Percentiles rank a stretch among this genome's conserved stretches.
Conservation (phyloP, 352 stramenopile species). For the Pythium angustatum region DNA sequence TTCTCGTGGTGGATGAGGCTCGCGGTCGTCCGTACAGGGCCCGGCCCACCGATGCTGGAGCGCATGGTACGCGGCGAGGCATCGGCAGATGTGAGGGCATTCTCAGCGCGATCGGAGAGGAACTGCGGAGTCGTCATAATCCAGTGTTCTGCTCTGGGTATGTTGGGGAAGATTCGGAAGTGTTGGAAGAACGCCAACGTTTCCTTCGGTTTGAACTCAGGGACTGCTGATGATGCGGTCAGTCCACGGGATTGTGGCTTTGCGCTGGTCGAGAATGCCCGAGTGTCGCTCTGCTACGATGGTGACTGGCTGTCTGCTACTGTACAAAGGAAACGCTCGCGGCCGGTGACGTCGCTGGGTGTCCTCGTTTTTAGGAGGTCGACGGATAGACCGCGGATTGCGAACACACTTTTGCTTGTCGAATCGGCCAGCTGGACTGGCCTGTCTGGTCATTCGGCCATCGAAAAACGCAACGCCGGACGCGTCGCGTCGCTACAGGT, state of each 20-base stretch:
- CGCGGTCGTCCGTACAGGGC: too few species aligned
- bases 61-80: background rate
- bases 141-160: too few species aligned
- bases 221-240: too few species aligned
- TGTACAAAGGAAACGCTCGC: too few species aligned
- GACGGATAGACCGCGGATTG: conserved; percentile 13
- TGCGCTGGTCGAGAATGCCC: background rate
- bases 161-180: background rate
- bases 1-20: conserved; percentile 4
- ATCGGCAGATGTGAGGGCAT: background rate
- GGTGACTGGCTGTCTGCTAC: too few species aligned
- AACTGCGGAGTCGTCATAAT: background rate
- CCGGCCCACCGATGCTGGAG: too few species aligned
- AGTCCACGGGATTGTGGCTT: background rate
- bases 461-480: conserved; percentile 21
- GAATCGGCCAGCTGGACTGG: too few species aligned
- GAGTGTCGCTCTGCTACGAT: background rate
- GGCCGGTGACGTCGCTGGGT: conserved; percentile 17
- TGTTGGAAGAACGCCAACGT: too few species aligned
- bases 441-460: too few species aligned
- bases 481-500: background rate
- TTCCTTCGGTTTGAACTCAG: too few species aligned
- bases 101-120: background rate
- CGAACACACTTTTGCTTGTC: conserved; percentile 20
- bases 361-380: conserved; percentile 4